Evolutionary conservation across 305 asterid genomes (phyloP), one percentile per base, ranked within the genome.

Genomic region (Solanum hybrid): DNA sequence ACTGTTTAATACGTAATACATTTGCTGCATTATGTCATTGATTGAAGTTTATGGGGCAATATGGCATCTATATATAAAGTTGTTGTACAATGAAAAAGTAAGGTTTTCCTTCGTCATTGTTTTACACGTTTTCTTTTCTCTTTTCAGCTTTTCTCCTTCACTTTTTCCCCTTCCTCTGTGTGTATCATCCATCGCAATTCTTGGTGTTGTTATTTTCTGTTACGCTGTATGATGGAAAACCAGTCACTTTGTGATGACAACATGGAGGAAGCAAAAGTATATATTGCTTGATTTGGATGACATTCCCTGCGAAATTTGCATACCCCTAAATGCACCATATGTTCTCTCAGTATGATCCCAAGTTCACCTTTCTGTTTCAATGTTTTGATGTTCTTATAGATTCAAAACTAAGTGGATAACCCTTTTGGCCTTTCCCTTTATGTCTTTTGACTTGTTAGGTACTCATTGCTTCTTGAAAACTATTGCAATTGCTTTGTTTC

Each of bases 251-350:
- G 72, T 81, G 87, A 40, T 46, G 69, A 81, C 42, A 81, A 81
- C 87, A 81, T 81, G 72, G 94, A 38, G 32, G 96, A 94, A 38
- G 95, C 93, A 35, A 96, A 95, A n/a, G 88, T 94, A 91, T 86
- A 96, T 97, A 26, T 89, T 96, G 93, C 92, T 96, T 89, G 96
- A 97, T 91, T 89, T 97, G 90, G 95, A 93, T 88, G 89, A 88
- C 64, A 87, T 95, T 88, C 64, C 94, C 64, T 89, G 88, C n/a
- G 94, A 92, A 73, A 89, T 94, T 90, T 79, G 79, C 81, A 93
- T 97, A 64, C 98, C 98, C 56, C 92, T 91, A 1, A 94, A 95
- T 85, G 97, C 98, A 17, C 97, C 99, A 51, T 95, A 42, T 12
- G 56, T 42, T 42, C 56, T 42, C 56, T 42, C 56, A 2, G 17